Base-by-base conservation (phyloP, 805 yeast species). In the Yarrowia keelungensis region DNA sequence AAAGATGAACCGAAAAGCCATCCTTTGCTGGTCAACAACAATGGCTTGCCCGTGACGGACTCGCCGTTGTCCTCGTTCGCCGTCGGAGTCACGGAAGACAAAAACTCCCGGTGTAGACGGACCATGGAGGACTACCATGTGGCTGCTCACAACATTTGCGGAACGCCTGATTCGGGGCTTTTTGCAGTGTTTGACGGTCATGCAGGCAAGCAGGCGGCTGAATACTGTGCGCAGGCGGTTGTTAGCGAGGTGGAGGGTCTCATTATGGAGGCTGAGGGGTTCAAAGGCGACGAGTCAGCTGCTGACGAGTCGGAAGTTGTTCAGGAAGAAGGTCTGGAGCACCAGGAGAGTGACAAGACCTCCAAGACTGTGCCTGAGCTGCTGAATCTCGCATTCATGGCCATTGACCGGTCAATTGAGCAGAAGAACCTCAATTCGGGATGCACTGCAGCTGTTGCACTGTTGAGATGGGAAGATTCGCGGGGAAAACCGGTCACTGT, bases 121-220 rank as follows among this genome's bases (percentile, higher is more conserved):
- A 86, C 92, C 38, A 94, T 94, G 99, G 99, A 94, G 76, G 99
- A 94, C 77, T 95, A 94, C 8, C 98, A 94, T 77, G 90, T 96
- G 0, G 91, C 90, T 74, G 92, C 92, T 47, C 92, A 95, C 72
- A 92, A 93, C 80, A 93, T 90, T 81, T 95, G 93, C n/a, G 97
- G 91, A 73, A 67, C 67, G 11, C 72, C 73, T 1, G 97, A 92
- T 76, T 90, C 97, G 89, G 98, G 97, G 1, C 94, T 91, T 76
- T 92, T 94, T 83, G 98, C 96, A 16, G 84, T 94, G 0, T 94
- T 92, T 79, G 99, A 94, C 78, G 99, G 99, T 11, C 99, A 94
- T 79, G 98, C 98, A 1, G 99, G 99, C 26, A 87, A 87, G 68
- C 91, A 87, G 72, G 89, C 97, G 9, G 97, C 99, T 1, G 86